phyloP scores from a whole-genome alignment of 1,284 basidiomycete genomes.

The Cutaneotrichosporon sp. region DNA sequence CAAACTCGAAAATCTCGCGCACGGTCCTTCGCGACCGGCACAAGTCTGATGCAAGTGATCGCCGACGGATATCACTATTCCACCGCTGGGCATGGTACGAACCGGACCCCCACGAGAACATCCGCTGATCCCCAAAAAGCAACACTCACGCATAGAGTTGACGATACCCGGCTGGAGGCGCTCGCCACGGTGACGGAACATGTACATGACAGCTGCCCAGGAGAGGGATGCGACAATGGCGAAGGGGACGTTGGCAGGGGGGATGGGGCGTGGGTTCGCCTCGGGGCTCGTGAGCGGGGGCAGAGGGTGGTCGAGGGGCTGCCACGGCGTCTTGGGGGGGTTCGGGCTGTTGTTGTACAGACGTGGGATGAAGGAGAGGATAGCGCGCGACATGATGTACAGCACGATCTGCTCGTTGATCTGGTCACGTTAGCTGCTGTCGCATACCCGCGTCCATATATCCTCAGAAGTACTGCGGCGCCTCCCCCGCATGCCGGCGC shows the following conservation, averaged over 20 bases:
- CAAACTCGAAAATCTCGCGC: too few relatives aligned
- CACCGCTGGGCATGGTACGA: too few relatives aligned
- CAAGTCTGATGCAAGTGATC: too few relatives aligned
- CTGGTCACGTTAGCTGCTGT: constrained; percentile 19
- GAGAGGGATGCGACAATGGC: constrained; percentile 80
- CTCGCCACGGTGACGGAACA: constrained; percentile 80
- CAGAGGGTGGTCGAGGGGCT: constrained; percentile 38
- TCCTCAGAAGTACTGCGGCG: too few relatives aligned
- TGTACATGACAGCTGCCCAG: constrained; percentile 98
- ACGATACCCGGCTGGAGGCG: constrained; percentile 87
- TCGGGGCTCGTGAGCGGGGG: constrained; percentile 36
- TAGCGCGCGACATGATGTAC: constrained; percentile 83
- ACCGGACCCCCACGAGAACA: too few relatives aligned
- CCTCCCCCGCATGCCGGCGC: too few relatives aligned
- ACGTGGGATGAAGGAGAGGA: constrained; percentile 81
- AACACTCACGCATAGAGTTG: constrained; percentile 50
- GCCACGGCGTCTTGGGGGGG: constrained; percentile 35
- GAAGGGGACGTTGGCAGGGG: constrained; percentile 76
- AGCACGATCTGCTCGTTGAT: constrained; percentile 99
- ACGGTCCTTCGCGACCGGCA: too few relatives aligned
- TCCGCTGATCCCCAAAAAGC: too few relatives aligned
- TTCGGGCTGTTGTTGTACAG: constrained; percentile 40
- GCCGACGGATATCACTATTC: too few relatives aligned
- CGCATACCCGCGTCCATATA: too few relatives aligned
- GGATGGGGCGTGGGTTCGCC: constrained; percentile 59